A percentile compares a stretch with the other conserved stretches of the same genome.
Evolutionary conservation across 2,329 filamentous ascomycete species (phyloP).

Genomic region (Fusarium lateritium): DNA sequence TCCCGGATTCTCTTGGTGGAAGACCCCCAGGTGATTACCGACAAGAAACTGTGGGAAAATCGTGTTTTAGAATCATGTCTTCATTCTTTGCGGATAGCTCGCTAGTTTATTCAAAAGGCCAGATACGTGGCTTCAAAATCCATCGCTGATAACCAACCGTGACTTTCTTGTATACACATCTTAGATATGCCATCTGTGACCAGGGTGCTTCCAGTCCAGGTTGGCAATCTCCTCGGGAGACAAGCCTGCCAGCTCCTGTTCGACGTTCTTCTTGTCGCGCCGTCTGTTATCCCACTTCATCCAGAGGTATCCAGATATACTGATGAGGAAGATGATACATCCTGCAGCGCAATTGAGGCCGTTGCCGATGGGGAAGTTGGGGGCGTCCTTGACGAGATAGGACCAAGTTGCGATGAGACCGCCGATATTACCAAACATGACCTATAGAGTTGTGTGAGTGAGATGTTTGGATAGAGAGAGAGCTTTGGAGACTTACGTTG

Average conservation of each 20-base stretch:
- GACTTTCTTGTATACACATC: not conserved
- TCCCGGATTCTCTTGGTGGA: no score
- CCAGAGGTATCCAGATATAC: constrained; percentile 67
- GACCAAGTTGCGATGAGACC: constrained; percentile 76
- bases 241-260: constrained; percentile 70
- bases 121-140: not conserved
- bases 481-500: constrained; percentile 37
- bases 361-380: constrained; percentile 79
- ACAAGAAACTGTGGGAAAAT: no score
- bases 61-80: not conserved
- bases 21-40: no score
- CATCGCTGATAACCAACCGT: constrained; percentile 22
- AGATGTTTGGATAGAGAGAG: accelerated
- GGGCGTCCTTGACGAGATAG: constrained; percentile 73
- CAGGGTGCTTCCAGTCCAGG: constrained; percentile 78
- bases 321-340: constrained; percentile 68
- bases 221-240: constrained; percentile 68
- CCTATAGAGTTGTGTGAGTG: constrained; percentile 29
- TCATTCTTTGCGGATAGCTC: constrained; percentile 21
- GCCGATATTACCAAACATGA: constrained; percentile 64
- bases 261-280: constrained; percentile 68
- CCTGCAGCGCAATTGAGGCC: constrained; percentile 72
- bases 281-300: constrained; percentile 74
- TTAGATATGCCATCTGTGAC: constrained; percentile 69
- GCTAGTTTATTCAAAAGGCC: constrained; percentile 19